Evolutionary conservation across 345 rosid genomes (phyloP).

Genomic region (Kandelia obovata): DNA sequence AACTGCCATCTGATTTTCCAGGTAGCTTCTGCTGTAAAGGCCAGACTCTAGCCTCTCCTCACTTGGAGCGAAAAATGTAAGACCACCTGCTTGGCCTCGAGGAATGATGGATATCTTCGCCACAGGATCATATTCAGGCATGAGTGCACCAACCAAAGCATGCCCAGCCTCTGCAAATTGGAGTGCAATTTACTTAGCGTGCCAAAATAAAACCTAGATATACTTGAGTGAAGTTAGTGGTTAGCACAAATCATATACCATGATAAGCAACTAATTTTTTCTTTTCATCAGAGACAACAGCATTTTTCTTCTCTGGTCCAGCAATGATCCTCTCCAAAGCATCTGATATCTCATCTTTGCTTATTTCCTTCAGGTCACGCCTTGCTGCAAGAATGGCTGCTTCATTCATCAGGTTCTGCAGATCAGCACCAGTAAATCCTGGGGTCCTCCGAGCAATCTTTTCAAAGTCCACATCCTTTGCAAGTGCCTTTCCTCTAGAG

Average conservation of each 20-base stretch:
- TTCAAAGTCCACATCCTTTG: conserved; percentile 92
- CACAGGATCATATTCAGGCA: conserved; percentile 97
- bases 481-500: conserved; percentile 95
- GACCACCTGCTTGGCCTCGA: conserved; percentile 98
- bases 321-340: conserved; percentile 97
- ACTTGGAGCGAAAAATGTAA: conserved; percentile 92
- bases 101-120: conserved; percentile 97
- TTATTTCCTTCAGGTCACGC: conserved; percentile 94
- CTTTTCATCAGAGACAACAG: conserved; percentile 91
- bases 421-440: conserved; percentile 92
- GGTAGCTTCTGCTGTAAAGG: conserved; percentile 90
- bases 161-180: conserved; percentile 84
- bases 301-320: conserved; percentile 98
- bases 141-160: conserved; percentile 92
- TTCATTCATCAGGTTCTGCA: conserved; percentile 96
- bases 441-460: conserved; percentile 95
- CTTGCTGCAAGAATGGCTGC: conserved; percentile 98
- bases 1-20: conserved; percentile 97
- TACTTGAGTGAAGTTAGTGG: background rate
- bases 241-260: conserved; percentile 35
- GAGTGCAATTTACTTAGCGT: conserved; percentile 10
- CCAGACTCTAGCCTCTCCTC: conserved; percentile 99
- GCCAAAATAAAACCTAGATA: background rate
- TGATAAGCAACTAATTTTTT: conserved; percentile 92
- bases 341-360: conserved; percentile 96